Evolutionary conservation across 1,139 yeast genomes (phyloP).

Genomic region (Arxiozyma slooffiae): DNA sequence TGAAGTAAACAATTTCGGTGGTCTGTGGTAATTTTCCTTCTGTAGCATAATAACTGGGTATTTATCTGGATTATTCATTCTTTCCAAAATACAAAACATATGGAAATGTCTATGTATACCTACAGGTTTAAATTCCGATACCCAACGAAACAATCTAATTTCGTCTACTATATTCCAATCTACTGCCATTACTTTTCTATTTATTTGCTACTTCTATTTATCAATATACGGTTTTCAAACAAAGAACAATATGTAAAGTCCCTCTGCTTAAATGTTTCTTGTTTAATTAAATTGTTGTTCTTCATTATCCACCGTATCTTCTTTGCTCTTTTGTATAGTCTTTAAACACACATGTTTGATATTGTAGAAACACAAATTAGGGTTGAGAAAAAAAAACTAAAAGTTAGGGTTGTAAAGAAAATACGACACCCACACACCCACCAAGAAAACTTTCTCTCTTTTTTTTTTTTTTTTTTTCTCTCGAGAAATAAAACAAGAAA

Average conservation of each 20-base stretch:
- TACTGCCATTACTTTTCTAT: constrained; percentile 20
- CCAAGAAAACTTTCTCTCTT: background rate
- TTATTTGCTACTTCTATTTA: background rate
- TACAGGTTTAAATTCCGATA: constrained; percentile 61
- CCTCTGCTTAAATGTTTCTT: no score
- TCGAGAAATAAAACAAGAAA: background rate
- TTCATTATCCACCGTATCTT: background rate
- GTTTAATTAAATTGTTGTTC: no score
- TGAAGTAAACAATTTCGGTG: constrained; percentile 33
- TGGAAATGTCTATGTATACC: constrained; percentile 47
- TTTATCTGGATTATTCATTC: constrained; percentile 37
- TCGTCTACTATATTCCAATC: constrained; percentile 58
- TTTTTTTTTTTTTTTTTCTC: no score
- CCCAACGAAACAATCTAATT: constrained; percentile 51
- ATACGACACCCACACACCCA: background rate
- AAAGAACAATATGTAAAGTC: background rate
- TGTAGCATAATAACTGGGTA: constrained; percentile 25
- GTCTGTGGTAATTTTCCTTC: constrained; percentile 21
- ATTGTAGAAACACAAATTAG: background rate
- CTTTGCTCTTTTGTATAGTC: background rate
- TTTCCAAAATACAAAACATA: constrained; percentile 44
- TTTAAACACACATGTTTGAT: no score
- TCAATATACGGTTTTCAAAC: background rate
- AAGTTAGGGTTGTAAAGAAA: background rate
- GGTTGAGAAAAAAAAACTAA: background rate